Percentiles rank a stretch among this genome's conserved stretches.
These are phyloP conservation scores for Hymenoscyphus fraxineus DNA, from an alignment of 2,329 filamentous ascomycete species.

Conservation along the genomic window DNA sequence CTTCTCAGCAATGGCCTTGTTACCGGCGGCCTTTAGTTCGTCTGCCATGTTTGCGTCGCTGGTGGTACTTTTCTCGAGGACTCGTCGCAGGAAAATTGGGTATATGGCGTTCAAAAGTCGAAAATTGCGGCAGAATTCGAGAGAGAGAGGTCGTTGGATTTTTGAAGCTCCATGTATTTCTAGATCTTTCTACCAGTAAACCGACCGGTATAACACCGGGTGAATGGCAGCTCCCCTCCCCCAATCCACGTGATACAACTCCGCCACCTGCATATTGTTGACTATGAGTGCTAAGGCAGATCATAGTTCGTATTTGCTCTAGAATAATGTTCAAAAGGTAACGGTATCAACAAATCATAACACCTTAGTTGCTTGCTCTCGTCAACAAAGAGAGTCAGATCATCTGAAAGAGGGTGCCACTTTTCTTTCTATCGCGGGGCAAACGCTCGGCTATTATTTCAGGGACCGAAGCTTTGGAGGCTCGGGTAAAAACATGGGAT, in stretches of 20 bases:
- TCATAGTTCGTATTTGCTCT: too few relatives aligned
- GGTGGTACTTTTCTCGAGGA: neutral
- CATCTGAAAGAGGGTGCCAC: too few relatives aligned
- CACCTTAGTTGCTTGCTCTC: too few relatives aligned
- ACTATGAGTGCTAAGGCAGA: too few relatives aligned
- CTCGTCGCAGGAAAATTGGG: neutral
- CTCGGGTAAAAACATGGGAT: too few relatives aligned
- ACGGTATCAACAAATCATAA: too few relatives aligned
- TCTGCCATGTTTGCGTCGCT: constrained; percentile 45
- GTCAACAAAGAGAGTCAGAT: too few relatives aligned
- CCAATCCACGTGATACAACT: neutral
- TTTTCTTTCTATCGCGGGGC: too few relatives aligned
- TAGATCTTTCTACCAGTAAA: constrained; percentile 22
- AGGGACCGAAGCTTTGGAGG: too few relatives aligned
- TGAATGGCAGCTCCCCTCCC: neutral
- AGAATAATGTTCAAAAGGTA: too few relatives aligned
- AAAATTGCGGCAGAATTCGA: constrained; percentile 4
- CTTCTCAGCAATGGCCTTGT: constrained; percentile 97
- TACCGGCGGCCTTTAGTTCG: constrained; percentile 94
- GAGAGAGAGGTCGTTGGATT: neutral
- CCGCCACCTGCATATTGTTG: too few relatives aligned
- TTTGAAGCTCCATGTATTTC: constrained; percentile 14
- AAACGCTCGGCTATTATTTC: too few relatives aligned
- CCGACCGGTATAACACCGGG: neutral
- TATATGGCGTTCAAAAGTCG: neutral